phyloP scores from a whole-genome alignment of 2,329 filamentous ascomycete species.

The Hortaea werneckii region DNA sequence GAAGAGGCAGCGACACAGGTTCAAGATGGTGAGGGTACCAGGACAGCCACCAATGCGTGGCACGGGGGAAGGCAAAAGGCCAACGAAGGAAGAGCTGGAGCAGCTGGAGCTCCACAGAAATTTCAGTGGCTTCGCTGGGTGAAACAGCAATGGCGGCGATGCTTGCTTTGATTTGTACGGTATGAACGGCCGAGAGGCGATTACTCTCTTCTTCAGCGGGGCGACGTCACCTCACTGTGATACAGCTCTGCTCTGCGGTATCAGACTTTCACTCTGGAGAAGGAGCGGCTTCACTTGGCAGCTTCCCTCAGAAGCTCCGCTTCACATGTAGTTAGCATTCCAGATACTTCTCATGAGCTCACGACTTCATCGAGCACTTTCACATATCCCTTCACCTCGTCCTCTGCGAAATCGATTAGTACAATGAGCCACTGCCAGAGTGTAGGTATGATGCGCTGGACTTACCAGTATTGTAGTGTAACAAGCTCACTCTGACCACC shows the following conservation, averaged over 20 bases:
- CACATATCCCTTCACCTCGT: slow-evolving; percentile 47
- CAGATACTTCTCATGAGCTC: neutral
- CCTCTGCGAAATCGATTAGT: slow-evolving; percentile 30
- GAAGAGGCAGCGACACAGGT: slow-evolving; percentile 35
- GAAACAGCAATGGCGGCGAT: too few species aligned
- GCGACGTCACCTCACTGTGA: too few species aligned
- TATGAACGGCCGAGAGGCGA: too few species aligned
- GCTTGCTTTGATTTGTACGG: too few species aligned
- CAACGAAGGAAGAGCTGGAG: slow-evolving; percentile 32
- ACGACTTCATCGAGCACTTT: slow-evolving; percentile 41
- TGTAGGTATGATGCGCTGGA: slow-evolving; percentile 8
- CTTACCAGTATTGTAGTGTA: slow-evolving; percentile 62
- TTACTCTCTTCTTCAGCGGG: too few species aligned
- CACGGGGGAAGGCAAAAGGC: slow-evolving; percentile 29
- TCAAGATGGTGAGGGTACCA: slow-evolving; percentile 34
- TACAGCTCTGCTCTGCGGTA: too few species aligned
- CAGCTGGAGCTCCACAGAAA: slow-evolving; percentile 16
- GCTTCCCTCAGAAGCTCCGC: neutral
- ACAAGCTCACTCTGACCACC: slow-evolving; percentile 58
- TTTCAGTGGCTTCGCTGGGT: slow-evolving; percentile 1
- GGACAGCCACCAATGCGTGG: slow-evolving; percentile 40
- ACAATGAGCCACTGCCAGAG: neutral
- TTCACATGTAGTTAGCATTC: neutral
- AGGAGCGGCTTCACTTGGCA: neutral
- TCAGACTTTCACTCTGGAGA: too few species aligned